Base-by-base conservation (phyloP, 148 eudicot genomes). In the Silene uniflora region DNA sequence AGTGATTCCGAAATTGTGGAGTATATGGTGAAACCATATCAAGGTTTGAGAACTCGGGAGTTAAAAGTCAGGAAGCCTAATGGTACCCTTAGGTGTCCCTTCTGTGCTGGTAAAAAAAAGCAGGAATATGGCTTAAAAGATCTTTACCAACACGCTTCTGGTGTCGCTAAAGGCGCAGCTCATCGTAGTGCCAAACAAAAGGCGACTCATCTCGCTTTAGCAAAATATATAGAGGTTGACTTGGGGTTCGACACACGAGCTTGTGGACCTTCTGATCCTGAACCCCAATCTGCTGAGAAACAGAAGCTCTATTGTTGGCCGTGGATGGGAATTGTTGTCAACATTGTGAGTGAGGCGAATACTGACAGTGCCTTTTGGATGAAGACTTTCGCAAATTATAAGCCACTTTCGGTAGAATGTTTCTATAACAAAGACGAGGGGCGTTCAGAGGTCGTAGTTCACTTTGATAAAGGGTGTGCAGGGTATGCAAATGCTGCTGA, bases 1-100 rank as follows among this genome's bases (percentile, higher is more conserved):
- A 95, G 99, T 75, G 96, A 92, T 13, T 95, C 99, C 4, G 99
- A 95, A 85, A 90, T 92, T n/a, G 75, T 82, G 72, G 96, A 87
- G 29, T 89, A 88, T 73, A 87, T 85, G 76, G 88, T 85, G 65
- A 95, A 92, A 61, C 98, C 97, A 16, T 89, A 88, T 79, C 80
- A 85, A 73, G 83, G 81, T 32, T 79, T 91, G 69, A 82, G 25
- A 82, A 35, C 59, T 8, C 89, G 97, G 39, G 81, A 76, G 22
- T 83, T 80, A 73, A 87, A 83, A 79, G 90, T 92, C n/a, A 89
- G 63, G 81, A 84, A 88, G 21, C 27, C 80, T 29, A 87, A 90
- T 80, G 96, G 94, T 24, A 82, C 86, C 35, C 87, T 90, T 54
- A 84, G 86, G 69, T 95, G 99, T 73, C 99, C 99, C 0, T 93